These are phyloP conservation scores for Apiotrichum mycotoxinovorans DNA, from an alignment of 1,284 basidiomycete genomes.

Conservation along the genomic window DNA sequence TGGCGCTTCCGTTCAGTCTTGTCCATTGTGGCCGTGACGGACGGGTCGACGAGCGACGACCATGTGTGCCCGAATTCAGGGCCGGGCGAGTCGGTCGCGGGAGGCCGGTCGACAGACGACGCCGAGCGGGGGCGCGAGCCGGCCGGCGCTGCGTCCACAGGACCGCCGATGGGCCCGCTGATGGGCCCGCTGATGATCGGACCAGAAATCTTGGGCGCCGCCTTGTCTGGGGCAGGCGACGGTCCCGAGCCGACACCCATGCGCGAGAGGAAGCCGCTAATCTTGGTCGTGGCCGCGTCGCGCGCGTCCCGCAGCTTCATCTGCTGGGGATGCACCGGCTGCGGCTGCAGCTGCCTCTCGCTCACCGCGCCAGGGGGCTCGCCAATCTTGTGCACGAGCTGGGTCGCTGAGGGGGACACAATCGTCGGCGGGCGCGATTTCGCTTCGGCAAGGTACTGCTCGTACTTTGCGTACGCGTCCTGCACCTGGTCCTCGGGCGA, in stretches of 20 bases:
- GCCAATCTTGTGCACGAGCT: no score
- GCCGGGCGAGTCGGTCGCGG: not conserved
- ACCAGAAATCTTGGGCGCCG: not conserved
- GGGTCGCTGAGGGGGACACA: not conserved
- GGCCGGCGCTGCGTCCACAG: no score
- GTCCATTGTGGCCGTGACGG: conserved; percentile 72
- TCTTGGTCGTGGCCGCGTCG: not conserved
- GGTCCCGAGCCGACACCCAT: not conserved
- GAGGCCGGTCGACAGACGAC: not conserved
- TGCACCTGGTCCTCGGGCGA: conserved; percentile 54
- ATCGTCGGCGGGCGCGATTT: not conserved
- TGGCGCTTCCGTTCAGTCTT: conserved; percentile 75
- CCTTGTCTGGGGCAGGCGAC: no score
- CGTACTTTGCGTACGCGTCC: conserved; percentile 88
- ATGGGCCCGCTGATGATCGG: conserved; percentile 9
- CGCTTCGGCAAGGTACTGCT: conserved; percentile 63
- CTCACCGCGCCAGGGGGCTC: no score
- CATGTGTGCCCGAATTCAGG: conserved; percentile 62
- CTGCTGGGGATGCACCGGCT: not conserved
- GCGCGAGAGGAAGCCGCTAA: conserved; percentile 35
- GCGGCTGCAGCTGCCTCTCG: no score
- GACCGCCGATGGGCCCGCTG: not conserved
- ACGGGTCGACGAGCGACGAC: conserved; percentile 81
- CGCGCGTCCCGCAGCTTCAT: not conserved
- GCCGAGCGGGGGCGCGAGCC: no score